Percentiles rank a stretch among this genome's conserved stretches.
Evolutionary conservation across 768 basidiomycete species (phyloP).

Genomic region (Amanita thiersii): DNA sequence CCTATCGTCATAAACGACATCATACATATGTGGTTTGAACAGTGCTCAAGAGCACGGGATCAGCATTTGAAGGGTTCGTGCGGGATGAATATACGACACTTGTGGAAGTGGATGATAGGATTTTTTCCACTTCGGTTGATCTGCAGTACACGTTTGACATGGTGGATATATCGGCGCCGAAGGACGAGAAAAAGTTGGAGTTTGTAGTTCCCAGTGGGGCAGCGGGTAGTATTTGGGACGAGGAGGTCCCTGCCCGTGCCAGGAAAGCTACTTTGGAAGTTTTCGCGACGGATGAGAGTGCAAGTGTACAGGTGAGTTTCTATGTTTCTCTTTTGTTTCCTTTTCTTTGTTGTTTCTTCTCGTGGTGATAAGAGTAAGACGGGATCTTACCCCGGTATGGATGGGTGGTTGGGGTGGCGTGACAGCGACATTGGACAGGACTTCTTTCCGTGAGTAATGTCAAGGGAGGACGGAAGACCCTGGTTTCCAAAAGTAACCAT

Average conservation of each 20-base stretch:
- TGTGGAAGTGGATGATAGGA: conserved; percentile 73
- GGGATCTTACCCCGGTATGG: no score
- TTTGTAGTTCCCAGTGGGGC: conserved; percentile 34
- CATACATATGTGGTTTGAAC: not conserved
- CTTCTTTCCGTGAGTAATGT: no score
- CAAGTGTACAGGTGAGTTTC: conserved; percentile 76
- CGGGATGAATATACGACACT: conserved; percentile 89
- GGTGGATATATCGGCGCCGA: conserved; percentile 36
- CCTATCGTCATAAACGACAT: not conserved
- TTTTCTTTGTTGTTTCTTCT: not conserved
- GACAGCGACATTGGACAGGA: no score
- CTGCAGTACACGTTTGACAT: conserved; percentile 58
- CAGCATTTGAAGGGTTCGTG: conserved; percentile 73
- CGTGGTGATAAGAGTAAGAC: no score
- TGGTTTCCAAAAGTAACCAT: no score
- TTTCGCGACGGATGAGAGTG: conserved; percentile 85
- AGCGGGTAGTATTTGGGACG: conserved; percentile 51
- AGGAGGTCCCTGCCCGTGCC: conserved; percentile 41
- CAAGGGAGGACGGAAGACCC: no score
- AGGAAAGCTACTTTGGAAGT: conserved; percentile 63
- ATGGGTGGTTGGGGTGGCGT: no score
- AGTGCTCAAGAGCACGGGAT: conserved; percentile 90
- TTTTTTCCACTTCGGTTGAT: conserved; percentile 86
- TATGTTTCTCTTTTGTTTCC: not conserved
- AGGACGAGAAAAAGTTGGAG: conserved; percentile 43